These are phyloP conservation scores for Eimeria mitis DNA, from an alignment of 169 alveolate genomes.

Conservation along the genomic window DNA sequence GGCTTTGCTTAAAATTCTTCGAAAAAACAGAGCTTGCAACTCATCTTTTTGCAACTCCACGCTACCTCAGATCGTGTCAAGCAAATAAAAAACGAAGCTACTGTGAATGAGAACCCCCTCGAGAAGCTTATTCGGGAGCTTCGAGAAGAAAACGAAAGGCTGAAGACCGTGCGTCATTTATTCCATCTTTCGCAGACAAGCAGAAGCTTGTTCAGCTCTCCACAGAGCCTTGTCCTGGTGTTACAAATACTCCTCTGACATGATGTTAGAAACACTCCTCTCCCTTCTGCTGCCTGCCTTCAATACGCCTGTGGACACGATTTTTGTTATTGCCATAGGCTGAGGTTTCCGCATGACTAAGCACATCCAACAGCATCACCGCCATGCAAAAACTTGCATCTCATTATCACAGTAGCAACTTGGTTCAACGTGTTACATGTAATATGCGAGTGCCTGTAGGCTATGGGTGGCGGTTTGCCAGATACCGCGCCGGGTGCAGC, in stretches of 20 bases:
- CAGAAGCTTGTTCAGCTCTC: neutral
- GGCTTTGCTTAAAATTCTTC: neutral
- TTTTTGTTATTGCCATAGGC: neutral
- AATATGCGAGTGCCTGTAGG: constrained; percentile 30
- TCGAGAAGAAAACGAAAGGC: constrained; percentile 85
- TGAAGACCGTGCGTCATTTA: constrained; percentile 51
- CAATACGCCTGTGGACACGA: neutral
- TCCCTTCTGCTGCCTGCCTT: neutral
- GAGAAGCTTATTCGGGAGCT: constrained; percentile 93
- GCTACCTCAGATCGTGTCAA: constrained; percentile 88
- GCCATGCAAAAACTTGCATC: neutral
- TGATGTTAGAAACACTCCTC: neutral
- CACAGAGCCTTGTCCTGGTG: neutral
- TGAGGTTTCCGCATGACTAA: neutral
- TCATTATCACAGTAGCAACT: neutral
- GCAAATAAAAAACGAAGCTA: constrained; percentile 93
- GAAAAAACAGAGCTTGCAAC: neutral
- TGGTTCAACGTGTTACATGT: neutral
- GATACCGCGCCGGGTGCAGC: constrained; percentile 84
- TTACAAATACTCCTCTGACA: neutral
- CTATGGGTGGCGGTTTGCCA: constrained; percentile 60
- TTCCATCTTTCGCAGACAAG: neutral
- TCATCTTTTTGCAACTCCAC: neutral
- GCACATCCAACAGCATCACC: neutral
- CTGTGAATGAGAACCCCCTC: constrained; percentile 91